These are phyloP conservation scores for Lactarius akahatsu DNA, from an alignment of 768 basidiomycete species.

Conservation along the genomic window DNA sequence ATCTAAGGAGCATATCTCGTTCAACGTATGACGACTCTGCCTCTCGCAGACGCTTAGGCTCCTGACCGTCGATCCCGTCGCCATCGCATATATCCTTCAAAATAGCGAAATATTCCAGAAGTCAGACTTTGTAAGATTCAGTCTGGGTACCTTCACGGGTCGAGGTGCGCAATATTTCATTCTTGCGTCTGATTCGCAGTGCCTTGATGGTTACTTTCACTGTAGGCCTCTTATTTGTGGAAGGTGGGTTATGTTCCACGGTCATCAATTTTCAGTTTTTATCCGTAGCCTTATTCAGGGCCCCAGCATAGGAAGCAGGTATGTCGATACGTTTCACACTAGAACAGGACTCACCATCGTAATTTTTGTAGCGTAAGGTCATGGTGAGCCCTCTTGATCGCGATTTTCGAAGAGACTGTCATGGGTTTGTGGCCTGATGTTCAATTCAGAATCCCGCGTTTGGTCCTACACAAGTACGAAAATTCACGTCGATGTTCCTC, in stretches of 20 bases:
- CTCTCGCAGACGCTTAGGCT: conserved; percentile 30
- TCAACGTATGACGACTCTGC: background rate
- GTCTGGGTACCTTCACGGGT: conserved; percentile 25
- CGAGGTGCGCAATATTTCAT: conserved; percentile 15
- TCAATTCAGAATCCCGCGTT: conserved; percentile 32
- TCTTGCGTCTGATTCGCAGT: background rate
- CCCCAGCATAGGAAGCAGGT: conserved; percentile 23
- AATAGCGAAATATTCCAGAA: conserved; percentile 38
- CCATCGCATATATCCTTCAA: conserved; percentile 37
- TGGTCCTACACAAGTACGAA: conserved; percentile 31
- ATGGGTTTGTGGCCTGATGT: background rate
- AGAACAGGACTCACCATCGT: background rate
- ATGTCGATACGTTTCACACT: background rate
- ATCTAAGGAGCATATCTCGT: background rate
- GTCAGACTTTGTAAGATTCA: conserved; percentile 29
- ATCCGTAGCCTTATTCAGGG: background rate
- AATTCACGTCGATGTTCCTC: conserved; percentile 30
- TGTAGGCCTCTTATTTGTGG: conserved; percentile 20
- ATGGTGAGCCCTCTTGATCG: conserved; percentile 9
- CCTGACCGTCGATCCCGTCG: conserved; percentile 38
- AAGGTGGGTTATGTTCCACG: conserved; percentile 16
- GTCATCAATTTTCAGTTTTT: background rate
- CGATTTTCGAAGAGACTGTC: background rate
- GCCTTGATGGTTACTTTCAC: background rate
- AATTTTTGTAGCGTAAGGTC: conserved; percentile 11